These are phyloP conservation scores for Pugionium dolabratum DNA, from an alignment of 345 rosid species.

Conservation along the genomic window DNA sequence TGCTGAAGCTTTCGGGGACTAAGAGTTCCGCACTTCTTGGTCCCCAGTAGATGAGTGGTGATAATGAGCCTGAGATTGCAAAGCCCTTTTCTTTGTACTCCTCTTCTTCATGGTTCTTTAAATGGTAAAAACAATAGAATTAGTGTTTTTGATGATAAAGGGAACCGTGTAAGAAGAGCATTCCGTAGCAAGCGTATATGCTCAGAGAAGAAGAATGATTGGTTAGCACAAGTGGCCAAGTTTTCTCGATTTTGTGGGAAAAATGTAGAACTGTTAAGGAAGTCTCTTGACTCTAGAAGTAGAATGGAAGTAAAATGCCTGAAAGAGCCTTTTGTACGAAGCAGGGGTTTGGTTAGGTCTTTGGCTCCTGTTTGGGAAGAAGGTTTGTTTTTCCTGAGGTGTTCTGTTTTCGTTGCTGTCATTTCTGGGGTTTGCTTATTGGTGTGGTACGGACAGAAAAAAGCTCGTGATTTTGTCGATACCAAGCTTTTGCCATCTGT, in stretches of 20 bases:
- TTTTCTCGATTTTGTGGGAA: conserved; percentile 69
- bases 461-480: conserved; percentile 70
- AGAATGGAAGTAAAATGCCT: conserved; percentile 59
- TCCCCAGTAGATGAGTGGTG: conserved; percentile 59
- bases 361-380: conserved; percentile 69
- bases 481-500: conserved; percentile 82
- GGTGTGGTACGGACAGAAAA: conserved; percentile 85
- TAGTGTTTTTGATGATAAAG: conserved; percentile 36
- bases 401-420: conserved; percentile 68
- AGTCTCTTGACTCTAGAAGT: conserved; percentile 60
- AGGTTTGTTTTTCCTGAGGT: conserved; percentile 77
- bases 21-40: conserved; percentile 52
- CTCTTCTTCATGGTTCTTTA: conserved; percentile 41
- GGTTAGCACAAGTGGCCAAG: conserved; percentile 60
- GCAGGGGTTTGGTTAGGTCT: conserved; percentile 63
- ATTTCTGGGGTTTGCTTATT: conserved; percentile 83
- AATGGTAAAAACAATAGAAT: conserved; percentile 33
- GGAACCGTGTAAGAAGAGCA: conserved; percentile 39
- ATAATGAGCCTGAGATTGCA: conserved; percentile 61
- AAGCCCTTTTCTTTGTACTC: conserved; percentile 58
- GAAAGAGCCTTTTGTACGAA: conserved; percentile 59
- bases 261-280: conserved; percentile 63
- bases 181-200: conserved; percentile 45
- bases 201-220: conserved; percentile 66
- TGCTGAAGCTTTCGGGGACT: conserved; percentile 53